phyloP scores from a whole-genome alignment of 73 alveolate genomes.

The Effrenium voratum region DNA sequence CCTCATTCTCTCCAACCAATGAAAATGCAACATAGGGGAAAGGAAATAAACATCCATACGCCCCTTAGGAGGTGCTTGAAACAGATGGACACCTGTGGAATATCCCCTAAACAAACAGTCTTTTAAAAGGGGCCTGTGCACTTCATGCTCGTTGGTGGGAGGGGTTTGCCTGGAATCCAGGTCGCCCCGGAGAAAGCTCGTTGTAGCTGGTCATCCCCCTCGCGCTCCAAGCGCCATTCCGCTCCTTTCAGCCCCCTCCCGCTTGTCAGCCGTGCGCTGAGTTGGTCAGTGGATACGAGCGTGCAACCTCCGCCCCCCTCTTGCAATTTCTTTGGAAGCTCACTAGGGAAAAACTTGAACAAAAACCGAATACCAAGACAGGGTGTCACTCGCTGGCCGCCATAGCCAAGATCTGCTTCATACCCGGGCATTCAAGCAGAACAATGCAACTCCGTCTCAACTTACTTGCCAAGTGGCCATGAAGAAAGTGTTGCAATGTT shows the following conservation, averaged over 20 bases:
- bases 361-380: not conserved
- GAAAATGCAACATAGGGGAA: not conserved
- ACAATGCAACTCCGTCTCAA: not conserved
- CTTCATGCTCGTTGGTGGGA: not conserved
- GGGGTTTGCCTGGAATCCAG: not conserved
- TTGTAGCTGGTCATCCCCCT: not conserved
- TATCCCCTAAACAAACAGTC: not conserved
- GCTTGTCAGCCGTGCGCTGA: not conserved
- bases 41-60: not conserved
- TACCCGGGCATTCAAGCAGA: not conserved
- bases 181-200: constrained; percentile 15
- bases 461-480: no score
- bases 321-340: no score
- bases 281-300: not conserved
- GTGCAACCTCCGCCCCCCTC: not conserved
- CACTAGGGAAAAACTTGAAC: not conserved
- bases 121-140: not conserved
- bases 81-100: not conserved
- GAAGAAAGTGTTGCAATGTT: not conserved
- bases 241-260: not conserved
- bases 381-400: not conserved
- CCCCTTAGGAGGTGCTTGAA: not conserved
- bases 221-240: not conserved
- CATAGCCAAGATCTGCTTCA: not conserved
- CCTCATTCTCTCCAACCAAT: not conserved